Conservation (phyloP, 2,329 filamentous ascomycete genomes). For the Clonostachys rhizophaga region DNA sequence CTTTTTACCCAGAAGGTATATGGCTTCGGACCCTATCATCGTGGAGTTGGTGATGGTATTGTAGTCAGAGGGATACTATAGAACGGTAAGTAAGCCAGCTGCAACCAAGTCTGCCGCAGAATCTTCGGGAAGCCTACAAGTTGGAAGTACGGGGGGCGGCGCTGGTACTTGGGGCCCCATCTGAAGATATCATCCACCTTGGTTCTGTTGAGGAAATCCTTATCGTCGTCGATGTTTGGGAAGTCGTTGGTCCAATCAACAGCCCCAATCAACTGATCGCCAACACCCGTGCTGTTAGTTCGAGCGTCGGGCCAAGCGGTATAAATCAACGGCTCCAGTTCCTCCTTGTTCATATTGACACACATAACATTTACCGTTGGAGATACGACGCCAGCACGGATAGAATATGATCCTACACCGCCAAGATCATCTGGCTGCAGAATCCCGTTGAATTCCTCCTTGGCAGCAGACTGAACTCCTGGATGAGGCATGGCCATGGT, state of each 20-base stretch:
- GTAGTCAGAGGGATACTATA: slow-evolving; percentile 50
- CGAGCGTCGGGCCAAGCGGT: slow-evolving; percentile 47
- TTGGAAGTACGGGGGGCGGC: slow-evolving; percentile 48
- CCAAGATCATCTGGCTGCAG: slow-evolving; percentile 62
- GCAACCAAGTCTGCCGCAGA: slow-evolving; percentile 11
- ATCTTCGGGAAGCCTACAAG: slow-evolving; percentile 28
- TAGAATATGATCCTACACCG: slow-evolving; percentile 64
- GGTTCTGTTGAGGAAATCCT: slow-evolving; percentile 46
- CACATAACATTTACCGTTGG: slow-evolving; percentile 71
- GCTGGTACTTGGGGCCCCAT: slow-evolving; percentile 50
- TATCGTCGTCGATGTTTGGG: slow-evolving; percentile 16
- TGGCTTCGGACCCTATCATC: slow-evolving; percentile 33
- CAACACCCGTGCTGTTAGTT: slow-evolving; percentile 23
- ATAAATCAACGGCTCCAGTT: slow-evolving; percentile 63
- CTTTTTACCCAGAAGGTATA: slow-evolving; percentile 62
- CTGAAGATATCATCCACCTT: slow-evolving; percentile 66
- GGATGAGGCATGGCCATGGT: slow-evolving; percentile 75
- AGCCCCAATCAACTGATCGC: slow-evolving; percentile 22
- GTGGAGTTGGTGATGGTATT: slow-evolving; percentile 63
- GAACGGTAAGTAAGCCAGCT: slow-evolving; percentile 5
- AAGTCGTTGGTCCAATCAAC: slow-evolving; percentile 31
- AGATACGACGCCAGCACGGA: slow-evolving; percentile 65
- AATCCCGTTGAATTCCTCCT: slow-evolving; percentile 57
- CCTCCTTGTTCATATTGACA: slow-evolving; percentile 54
- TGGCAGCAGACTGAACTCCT: slow-evolving; percentile 60